phyloP scores from a whole-genome alignment of 345 rosid species.

The Diplotaxis tenuifolia region DNA sequence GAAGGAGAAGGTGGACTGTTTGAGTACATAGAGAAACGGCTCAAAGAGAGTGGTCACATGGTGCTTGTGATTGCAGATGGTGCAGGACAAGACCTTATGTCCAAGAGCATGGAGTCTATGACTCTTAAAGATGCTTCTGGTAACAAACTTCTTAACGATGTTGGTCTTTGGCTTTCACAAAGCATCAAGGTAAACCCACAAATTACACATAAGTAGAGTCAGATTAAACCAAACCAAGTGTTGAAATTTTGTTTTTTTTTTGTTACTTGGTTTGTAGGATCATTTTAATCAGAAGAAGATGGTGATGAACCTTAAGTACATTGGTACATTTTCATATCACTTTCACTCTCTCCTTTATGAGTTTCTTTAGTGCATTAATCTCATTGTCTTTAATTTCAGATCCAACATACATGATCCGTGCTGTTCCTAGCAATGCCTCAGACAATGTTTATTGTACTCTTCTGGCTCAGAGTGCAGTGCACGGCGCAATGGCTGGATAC shows the following conservation, averaged over 20 bases:
- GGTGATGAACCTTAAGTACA: slow-evolving; percentile 73
- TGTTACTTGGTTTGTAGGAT: slow-evolving; percentile 42
- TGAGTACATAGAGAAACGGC: slow-evolving; percentile 60
- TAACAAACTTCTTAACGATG: slow-evolving; percentile 77
- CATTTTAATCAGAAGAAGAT: slow-evolving; percentile 55
- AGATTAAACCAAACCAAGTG: not conserved
- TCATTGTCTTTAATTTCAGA: slow-evolving; percentile 41
- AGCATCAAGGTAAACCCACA: slow-evolving; percentile 54
- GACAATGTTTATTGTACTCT: slow-evolving; percentile 90
- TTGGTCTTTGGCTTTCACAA: slow-evolving; percentile 70
- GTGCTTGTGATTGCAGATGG: slow-evolving; percentile 84
- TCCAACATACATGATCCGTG: slow-evolving; percentile 88
- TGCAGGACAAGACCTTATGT: slow-evolving; percentile 71
- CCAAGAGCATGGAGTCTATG: slow-evolving; percentile 49
- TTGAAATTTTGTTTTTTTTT: not conserved
- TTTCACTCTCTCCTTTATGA: slow-evolving; percentile 1
- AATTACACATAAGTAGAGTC: not conserved
- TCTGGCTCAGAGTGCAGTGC: slow-evolving; percentile 82
- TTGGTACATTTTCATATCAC: slow-evolving; percentile 42
- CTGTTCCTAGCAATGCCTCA: slow-evolving; percentile 80
- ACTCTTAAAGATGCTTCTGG: slow-evolving; percentile 69
- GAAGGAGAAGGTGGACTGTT: slow-evolving; percentile 77
- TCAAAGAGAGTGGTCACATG: slow-evolving; percentile 79
- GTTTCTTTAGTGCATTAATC: not conserved
- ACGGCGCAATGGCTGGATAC: slow-evolving; percentile 92